These are phyloP conservation scores for Lentinula detonsa DNA, from an alignment of 768 basidiomycete species.

Conservation along the genomic window DNA sequence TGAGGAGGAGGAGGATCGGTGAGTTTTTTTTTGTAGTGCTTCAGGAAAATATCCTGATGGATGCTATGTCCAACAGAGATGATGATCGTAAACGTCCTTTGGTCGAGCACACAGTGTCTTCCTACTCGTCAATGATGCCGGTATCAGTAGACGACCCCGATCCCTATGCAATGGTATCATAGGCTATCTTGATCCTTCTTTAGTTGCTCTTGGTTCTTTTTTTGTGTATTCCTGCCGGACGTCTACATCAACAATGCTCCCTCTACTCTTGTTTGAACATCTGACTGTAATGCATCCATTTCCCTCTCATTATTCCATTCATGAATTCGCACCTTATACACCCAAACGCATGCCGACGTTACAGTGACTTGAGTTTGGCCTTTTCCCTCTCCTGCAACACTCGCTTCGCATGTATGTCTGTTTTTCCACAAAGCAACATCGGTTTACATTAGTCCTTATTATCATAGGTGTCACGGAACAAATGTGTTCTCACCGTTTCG, in stretches of 20 bases:
- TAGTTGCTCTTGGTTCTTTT: neutral
- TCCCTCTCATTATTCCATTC: neutral
- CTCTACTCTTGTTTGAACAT: neutral
- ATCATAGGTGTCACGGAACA: neutral
- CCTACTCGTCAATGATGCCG: neutral
- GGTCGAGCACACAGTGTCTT: slow-evolving; percentile 22
- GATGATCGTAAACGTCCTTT: slow-evolving; percentile 44
- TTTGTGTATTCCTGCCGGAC: neutral
- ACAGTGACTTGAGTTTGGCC: slow-evolving; percentile 75
- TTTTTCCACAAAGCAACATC: neutral
- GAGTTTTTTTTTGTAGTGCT: neutral
- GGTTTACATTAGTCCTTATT: neutral
- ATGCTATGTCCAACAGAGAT: slow-evolving; percentile 21
- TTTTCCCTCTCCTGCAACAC: slow-evolving; percentile 81
- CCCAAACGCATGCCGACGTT: slow-evolving; percentile 15
- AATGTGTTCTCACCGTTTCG: slow-evolving; percentile 53
- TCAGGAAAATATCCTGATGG: slow-evolving; percentile 5
- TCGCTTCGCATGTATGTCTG: slow-evolving; percentile 77
- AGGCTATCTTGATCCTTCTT: slow-evolving; percentile 7
- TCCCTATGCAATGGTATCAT: slow-evolving; percentile 47
- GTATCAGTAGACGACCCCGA: slow-evolving; percentile 21
- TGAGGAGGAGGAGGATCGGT: slow-evolving; percentile 23
- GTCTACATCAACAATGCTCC: neutral
- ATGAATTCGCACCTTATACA: slow-evolving; percentile 6
- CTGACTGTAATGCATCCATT: neutral